phyloP scores from a whole-genome alignment of 257 asterid species.

The Nyctanthes arbortristis region DNA sequence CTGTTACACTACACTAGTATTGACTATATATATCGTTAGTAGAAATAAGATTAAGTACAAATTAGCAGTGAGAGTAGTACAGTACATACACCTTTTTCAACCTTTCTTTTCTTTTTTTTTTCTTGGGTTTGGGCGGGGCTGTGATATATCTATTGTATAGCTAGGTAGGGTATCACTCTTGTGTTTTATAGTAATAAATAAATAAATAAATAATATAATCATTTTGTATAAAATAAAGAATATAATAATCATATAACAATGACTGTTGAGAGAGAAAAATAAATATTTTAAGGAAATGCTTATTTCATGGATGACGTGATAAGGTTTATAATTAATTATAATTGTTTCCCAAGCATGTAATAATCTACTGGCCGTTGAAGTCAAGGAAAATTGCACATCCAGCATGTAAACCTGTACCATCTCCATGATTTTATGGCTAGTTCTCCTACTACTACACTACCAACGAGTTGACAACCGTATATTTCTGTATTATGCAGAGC shows the following conservation, averaged over 20 bases:
- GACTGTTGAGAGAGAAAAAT: background rate
- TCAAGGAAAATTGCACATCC: slow-evolving; percentile 19
- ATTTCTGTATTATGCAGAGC: slow-evolving; percentile 29
- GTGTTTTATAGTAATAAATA: background rate
- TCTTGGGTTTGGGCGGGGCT: too few relatives aligned
- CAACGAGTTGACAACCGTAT: slow-evolving; percentile 22
- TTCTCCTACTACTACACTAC: background rate
- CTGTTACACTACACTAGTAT: too few relatives aligned
- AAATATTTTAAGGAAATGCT: slow-evolving; percentile 1
- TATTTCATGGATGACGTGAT: slow-evolving; percentile 8
- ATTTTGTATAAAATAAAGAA: background rate
- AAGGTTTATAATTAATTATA: background rate
- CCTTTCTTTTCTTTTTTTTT: too few relatives aligned
- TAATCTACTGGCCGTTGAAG: background rate
- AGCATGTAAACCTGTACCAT: background rate
- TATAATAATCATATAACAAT: background rate
- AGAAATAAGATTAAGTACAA: too few relatives aligned
- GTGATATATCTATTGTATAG: too few relatives aligned
- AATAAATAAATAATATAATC: too few relatives aligned
- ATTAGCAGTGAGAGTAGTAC: too few relatives aligned
- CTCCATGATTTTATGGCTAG: background rate
- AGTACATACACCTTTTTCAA: too few relatives aligned
- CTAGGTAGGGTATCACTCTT: too few relatives aligned
- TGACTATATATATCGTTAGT: too few relatives aligned
- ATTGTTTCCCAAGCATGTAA: background rate